Percentiles rank a stretch among this genome's conserved stretches.
These are phyloP conservation scores for Bruguiera hainesii DNA, from an alignment of 441 rosid genomes.

Conservation along the genomic window DNA sequence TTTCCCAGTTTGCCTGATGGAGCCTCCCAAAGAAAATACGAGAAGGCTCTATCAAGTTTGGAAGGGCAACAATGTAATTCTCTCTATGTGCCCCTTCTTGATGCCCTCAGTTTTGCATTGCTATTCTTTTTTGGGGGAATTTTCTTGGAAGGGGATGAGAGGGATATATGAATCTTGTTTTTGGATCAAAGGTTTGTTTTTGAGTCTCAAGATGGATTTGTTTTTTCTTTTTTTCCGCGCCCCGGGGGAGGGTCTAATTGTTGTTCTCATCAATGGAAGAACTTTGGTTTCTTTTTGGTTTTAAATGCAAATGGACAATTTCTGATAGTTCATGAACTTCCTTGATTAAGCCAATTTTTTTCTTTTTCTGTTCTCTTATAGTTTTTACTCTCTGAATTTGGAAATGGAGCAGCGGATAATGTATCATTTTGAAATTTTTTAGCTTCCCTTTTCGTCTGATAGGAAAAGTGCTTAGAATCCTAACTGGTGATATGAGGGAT, in stretches of 20 bases:
- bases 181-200: too few relatives aligned
- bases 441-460: too few relatives aligned
- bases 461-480: too few relatives aligned
- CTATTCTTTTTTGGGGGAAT: background rate
- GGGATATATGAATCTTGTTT: too few relatives aligned
- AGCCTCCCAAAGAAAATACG: constrained; percentile 35
- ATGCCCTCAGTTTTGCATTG: background rate
- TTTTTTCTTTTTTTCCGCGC: background rate
- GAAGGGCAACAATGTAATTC: constrained; percentile 85
- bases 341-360: background rate
- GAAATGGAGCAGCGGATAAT: too few relatives aligned
- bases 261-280: background rate
- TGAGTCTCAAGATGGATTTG: background rate
- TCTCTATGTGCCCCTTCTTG: background rate
- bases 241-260: too few relatives aligned
- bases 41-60: constrained; percentile 70
- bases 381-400: too few relatives aligned
- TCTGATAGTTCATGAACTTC: background rate
- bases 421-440: too few relatives aligned
- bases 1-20: background rate
- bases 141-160: background rate
- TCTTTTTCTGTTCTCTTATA: background rate
- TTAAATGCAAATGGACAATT: too few relatives aligned
- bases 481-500: too few relatives aligned
- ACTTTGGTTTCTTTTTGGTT: background rate